Conservation (phyloP, 495 filamentous ascomycete species). For the Sporormia fimetaria region DNA sequence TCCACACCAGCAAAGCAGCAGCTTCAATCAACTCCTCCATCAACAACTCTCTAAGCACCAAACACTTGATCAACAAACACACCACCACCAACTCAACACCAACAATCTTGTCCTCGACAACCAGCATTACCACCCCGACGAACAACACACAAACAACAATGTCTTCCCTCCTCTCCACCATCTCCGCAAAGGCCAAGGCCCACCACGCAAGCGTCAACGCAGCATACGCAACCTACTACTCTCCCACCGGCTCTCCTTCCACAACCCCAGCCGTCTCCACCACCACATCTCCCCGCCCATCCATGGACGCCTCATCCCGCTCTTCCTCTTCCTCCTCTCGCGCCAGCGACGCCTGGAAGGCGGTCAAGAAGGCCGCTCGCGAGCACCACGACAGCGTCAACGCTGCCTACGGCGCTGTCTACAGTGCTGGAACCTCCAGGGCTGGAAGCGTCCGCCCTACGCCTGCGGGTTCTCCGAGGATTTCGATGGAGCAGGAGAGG, state of each 20-base stretch:
- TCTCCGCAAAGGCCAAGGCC: slow-evolving; percentile 2
- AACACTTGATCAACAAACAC: no score
- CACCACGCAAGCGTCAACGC: slow-evolving; percentile 7
- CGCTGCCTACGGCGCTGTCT: slow-evolving; percentile 1
- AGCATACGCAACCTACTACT: slow-evolving; percentile 7
- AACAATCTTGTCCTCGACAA: background rate
- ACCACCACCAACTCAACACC: background rate
- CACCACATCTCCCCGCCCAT: background rate
- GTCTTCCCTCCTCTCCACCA: background rate
- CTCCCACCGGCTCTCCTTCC: no score
- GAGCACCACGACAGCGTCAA: slow-evolving; percentile 11
- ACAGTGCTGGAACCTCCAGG: background rate
- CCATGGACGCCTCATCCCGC: slow-evolving; percentile 1
- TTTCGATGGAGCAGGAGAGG: background rate
- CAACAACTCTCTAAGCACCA: background rate
- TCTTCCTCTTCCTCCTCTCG: background rate
- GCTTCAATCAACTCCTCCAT: background rate
- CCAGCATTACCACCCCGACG: no score
- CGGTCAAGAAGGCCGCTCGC: slow-evolving; percentile 5
- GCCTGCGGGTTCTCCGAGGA: background rate
- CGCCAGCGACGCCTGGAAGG: slow-evolving; percentile 2
- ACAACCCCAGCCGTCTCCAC: background rate
- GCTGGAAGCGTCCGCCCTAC: background rate
- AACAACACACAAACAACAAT: no score
- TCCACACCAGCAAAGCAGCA: no score